phyloP scores from a whole-genome alignment of 768 basidiomycete species.

The Mycena venus region DNA sequence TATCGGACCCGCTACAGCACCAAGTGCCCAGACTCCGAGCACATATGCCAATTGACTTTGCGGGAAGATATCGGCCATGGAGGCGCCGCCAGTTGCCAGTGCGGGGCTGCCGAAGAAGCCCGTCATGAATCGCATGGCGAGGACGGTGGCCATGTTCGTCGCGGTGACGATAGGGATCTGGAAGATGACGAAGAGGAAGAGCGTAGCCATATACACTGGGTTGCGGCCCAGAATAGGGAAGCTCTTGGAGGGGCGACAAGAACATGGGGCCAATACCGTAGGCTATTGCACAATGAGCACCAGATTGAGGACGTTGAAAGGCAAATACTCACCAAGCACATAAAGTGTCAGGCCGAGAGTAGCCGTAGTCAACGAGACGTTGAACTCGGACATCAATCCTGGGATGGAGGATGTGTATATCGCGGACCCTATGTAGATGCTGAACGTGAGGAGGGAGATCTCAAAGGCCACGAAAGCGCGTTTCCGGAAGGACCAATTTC shows the following conservation, averaged over 20 bases:
- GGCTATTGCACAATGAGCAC: background rate
- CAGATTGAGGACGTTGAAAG: background rate
- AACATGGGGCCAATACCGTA: background rate
- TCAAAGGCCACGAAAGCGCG: too few relatives aligned
- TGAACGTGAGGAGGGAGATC: too few relatives aligned
- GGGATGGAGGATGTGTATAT: too few relatives aligned
- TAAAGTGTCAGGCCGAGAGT: background rate
- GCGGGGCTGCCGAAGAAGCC: constrained; percentile 48
- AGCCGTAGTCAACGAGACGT: background rate
- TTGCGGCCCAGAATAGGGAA: background rate
- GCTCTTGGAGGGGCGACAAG: background rate
- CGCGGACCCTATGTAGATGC: too few relatives aligned
- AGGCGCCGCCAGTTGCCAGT: too few relatives aligned
- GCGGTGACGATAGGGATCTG: constrained; percentile 48
- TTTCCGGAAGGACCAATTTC: background rate
- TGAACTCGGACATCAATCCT: too few relatives aligned
- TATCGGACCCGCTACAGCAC: background rate
- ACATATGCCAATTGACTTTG: constrained; percentile 5
- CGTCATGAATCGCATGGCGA: constrained; percentile 48
- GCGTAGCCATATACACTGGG: too few relatives aligned
- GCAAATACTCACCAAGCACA: background rate
- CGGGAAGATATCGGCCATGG: too few relatives aligned
- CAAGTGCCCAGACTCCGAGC: constrained; percentile 9
- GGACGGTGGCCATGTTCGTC: constrained; percentile 43
- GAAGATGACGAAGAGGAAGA: constrained; percentile 47